Evolutionary conservation across 139 green algal genomes (phyloP).

Genomic region (Chlamydomonas sp.): DNA sequence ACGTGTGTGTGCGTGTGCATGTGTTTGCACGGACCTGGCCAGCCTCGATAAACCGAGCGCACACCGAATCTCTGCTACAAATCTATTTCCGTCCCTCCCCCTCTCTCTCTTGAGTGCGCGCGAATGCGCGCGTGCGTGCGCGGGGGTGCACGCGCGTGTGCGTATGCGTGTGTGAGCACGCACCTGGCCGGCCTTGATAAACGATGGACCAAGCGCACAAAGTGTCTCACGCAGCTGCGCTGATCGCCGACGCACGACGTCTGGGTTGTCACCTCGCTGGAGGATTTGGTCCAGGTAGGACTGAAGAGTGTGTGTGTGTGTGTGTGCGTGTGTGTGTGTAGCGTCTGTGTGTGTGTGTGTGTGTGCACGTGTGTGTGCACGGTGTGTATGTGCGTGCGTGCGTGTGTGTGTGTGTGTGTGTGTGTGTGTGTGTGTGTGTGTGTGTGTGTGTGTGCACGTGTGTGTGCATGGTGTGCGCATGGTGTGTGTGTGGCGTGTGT

Average conservation of each 20-base stretch:
- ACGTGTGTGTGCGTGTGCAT: too few species aligned
- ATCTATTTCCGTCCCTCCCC: too few species aligned
- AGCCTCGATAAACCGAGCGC: too few species aligned
- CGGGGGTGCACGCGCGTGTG: too few species aligned
- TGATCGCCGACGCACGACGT: constrained; percentile 56
- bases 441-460: background rate
- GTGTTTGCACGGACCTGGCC: too few species aligned
- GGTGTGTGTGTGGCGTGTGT: too few species aligned
- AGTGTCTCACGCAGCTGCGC: constrained; percentile 81
- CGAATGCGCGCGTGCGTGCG: too few species aligned
- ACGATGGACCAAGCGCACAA: constrained; percentile 83
- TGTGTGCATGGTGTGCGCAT: background rate
- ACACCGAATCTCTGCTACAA: too few species aligned
- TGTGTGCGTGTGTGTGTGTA: background rate
- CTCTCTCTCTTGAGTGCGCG: too few species aligned
- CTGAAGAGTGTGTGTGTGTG: constrained; percentile 20
- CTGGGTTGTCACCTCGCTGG: constrained; percentile 33
- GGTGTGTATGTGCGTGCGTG: too few species aligned
- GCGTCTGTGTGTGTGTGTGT: background rate
- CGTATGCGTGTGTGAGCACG: too few species aligned
- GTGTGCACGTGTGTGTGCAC: background rate
- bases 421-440: background rate
- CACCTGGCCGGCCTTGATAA: constrained; percentile 98
- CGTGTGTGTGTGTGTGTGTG: background rate
- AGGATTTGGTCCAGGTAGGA: constrained; percentile 40